Evolutionary conservation across 192 early-diverging fungal genomes (phyloP), one percentile per base, ranked within the genome.

Genomic region (Backusella morwellensis): DNA sequence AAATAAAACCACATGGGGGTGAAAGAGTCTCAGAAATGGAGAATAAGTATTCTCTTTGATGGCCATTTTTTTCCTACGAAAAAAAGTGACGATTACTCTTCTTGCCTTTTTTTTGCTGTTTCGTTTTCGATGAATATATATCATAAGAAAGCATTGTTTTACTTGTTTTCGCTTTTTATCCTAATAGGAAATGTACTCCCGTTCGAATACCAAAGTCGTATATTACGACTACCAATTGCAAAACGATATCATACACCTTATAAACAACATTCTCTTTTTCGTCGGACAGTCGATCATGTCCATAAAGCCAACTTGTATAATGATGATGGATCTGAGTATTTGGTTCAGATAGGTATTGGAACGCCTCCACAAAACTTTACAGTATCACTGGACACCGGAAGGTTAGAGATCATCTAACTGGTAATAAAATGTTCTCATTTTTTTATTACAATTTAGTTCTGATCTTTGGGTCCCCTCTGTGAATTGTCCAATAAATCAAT

Each of bases 391-490:
- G 78, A 80, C 41, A 80, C 78, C 17, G 78, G 78, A 70, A 80
- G 73, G 78, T 78, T 54, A 68, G 29, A 35, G 1, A 19, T 34
- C 2, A 34, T 17, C 9, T 4, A 67, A 14, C 4, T 67, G 1
- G 15, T 19, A 8, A 67, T 42, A 15, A n/a, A 66, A 17, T 66
- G 0, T 54, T 40, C 70, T 70, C 21, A 56, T 12, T 19, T 29
- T 6, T 26, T 70, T 50, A 6, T 50, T 50, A n/a, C 19, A 35
- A 44, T 3, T n/a, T 47, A 78, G 77, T 63, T 26, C 78, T 36
- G 78, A 80, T 80, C 54, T 81, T 15, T 81, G 80, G 80, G 42
- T 83, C 11, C 78, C 82, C 0, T 66, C 67, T 7, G 21, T 67
- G 9, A 66, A 69, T 12, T 83, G 82, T 54, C 42, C 12, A 23